phyloP scores from a whole-genome alignment of 192 early-diverging fungal genomes.

The Coemansia sp. region DNA sequence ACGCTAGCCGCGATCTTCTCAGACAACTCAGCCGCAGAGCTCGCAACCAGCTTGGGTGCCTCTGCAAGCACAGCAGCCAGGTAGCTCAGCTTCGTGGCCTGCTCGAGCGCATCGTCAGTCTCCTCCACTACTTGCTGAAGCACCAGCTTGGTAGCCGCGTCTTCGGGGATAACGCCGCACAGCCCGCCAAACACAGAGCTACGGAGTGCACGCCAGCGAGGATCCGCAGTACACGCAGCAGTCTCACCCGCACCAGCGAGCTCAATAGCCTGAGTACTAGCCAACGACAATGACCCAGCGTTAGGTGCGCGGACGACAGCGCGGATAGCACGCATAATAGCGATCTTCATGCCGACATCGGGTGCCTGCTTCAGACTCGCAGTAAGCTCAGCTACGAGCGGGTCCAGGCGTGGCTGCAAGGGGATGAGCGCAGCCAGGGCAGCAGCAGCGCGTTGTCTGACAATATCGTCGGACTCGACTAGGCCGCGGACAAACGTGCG shows the following conservation, averaged over 20 bases:
- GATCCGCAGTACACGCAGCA: conserved; percentile 12
- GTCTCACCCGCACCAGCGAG: conserved; percentile 9
- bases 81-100: conserved; percentile 73
- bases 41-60: conserved; percentile 51
- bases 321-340: conserved; percentile 37
- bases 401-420: conserved; percentile 46
- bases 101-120: conserved; percentile 31
- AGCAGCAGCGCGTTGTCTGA: conserved; percentile 79
- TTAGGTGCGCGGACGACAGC: conserved; percentile 38
- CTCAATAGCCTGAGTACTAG: conserved; percentile 44
- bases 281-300: conserved; percentile 16
- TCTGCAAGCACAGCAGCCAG: conserved; percentile 71
- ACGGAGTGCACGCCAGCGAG: conserved; percentile 31
- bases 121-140: conserved; percentile 20
- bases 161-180: conserved; percentile 30
- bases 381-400: conserved; percentile 46
- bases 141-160: conserved; percentile 21
- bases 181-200: conserved; percentile 42
- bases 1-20: conserved; percentile 64
- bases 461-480: conserved; percentile 71
- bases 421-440: conserved; percentile 67
- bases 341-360: conserved; percentile 34
- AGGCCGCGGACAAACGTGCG: conserved; percentile 94
- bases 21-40: conserved; percentile 61
- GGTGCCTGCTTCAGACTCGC: conserved; percentile 23